A percentile compares a stretch with the other conserved stretches of the same genome.
These are phyloP conservation scores for Fistulifera solaris DNA, from an alignment of 108 stramenopile species.

Conservation along the genomic window DNA sequence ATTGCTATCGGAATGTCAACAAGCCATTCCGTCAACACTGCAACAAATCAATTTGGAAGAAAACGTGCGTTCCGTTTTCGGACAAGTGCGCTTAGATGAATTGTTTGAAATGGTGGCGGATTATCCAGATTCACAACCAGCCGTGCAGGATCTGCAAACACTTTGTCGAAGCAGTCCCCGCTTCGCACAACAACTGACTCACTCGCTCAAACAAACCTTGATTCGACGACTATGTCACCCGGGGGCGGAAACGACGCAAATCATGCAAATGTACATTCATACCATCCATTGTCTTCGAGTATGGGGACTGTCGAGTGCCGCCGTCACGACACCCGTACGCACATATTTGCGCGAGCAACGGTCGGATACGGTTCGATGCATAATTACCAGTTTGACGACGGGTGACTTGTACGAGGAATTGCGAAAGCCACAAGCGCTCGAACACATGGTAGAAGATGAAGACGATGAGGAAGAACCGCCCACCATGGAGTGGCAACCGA, in stretches of 20 bases:
- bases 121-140: constrained; percentile 73
- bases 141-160: constrained; percentile 52
- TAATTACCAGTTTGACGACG: constrained; percentile 93
- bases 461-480: constrained; percentile 66
- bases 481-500: constrained; percentile 63
- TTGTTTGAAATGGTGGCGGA: constrained; percentile 76
- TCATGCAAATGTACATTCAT: constrained; percentile 93
- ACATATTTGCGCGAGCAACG: constrained; percentile 68
- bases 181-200: constrained; percentile 29
- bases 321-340: constrained; percentile 84
- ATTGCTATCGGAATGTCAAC: too few relatives aligned
- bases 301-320: constrained; percentile 79
- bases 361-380: constrained; percentile 90
- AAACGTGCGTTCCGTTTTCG: too few relatives aligned
- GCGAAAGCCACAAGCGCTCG: constrained; percentile 78
- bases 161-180: constrained; percentile 29
- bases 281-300: constrained; percentile 83
- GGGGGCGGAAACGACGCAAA: constrained; percentile 89
- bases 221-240: constrained; percentile 83
- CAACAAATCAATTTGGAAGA: too few relatives aligned
- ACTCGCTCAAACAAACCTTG: constrained; percentile 43
- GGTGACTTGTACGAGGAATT: constrained; percentile 94
- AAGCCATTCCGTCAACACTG: too few relatives aligned
- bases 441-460: constrained; percentile 51
- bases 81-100: constrained; percentile 42